Percentiles rank a stretch among this genome's conserved stretches.
Evolutionary conservation across 148 eudicot genomes (phyloP).

Genomic region (Limonium bicolor): DNA sequence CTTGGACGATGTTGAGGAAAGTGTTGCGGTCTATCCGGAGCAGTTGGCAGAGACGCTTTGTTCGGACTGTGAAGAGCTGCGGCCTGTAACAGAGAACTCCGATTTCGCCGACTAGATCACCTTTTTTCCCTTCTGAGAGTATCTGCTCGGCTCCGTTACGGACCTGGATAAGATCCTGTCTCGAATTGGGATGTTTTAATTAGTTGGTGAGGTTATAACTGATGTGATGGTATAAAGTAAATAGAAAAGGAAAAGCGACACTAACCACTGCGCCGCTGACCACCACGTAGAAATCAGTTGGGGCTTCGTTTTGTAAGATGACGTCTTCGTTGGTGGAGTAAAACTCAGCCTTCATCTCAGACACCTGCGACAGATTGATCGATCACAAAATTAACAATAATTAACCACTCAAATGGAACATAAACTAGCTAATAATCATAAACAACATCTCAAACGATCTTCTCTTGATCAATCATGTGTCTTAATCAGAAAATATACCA

Average conservation of each 20-base stretch:
- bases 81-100: conserved; percentile 91
- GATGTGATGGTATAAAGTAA: too few relatives aligned
- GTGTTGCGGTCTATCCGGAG: conserved; percentile 47
- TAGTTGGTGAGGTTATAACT: too few relatives aligned
- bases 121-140: conserved; percentile 26
- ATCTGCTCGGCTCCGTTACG: conserved; percentile 1
- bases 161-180: conserved; percentile 4
- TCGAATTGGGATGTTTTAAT: too few relatives aligned
- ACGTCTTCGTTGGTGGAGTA: conserved; percentile 54
- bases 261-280: conserved; percentile 67
- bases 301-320: conserved; percentile 71
- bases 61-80: conserved; percentile 70
- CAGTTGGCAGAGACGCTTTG: conserved; percentile 62
- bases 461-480: too few relatives aligned
- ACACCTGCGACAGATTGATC: conserved; percentile 28
- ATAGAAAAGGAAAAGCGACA: too few relatives aligned
- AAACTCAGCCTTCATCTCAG: conserved; percentile 94
- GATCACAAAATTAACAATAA: not conserved
- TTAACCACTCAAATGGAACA: too few relatives aligned
- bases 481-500: conserved; percentile 25
- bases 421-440: too few relatives aligned
- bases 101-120: conserved; percentile 80
- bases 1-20: conserved; percentile 49
- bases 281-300: conserved; percentile 69
- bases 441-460: too few relatives aligned